Conservation (phyloP, 176 grass and related monocot species). For the Aegilops bicornis region DNA sequence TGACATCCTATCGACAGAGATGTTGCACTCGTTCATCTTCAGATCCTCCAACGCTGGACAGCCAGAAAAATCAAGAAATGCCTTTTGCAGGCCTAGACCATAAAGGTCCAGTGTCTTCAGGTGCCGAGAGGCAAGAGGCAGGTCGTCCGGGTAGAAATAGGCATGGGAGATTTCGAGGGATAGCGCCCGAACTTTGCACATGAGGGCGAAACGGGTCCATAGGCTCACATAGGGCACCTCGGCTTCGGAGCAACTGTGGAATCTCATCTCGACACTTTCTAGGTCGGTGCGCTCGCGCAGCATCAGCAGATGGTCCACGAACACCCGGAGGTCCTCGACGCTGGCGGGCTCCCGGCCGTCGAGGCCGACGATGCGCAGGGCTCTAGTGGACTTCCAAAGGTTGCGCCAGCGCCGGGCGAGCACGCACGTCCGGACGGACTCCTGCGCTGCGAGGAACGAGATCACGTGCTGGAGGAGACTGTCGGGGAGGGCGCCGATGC, state of each 20-base stretch:
- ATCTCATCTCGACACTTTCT: not conserved
- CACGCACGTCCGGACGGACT: not conserved
- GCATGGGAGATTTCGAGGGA: not conserved
- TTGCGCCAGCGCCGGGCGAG: not conserved
- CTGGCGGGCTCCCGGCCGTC: not conserved
- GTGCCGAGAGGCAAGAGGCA: not conserved
- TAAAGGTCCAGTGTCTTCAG: not conserved
- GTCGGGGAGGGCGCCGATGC: not conserved
- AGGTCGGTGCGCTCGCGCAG: not conserved
- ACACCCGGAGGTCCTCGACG: not conserved
- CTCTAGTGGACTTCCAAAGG: not conserved
- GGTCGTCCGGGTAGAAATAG: not conserved
- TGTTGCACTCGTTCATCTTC: not conserved
- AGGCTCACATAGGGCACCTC: not conserved
- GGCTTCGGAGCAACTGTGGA: accelerated
- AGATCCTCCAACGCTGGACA: not conserved
- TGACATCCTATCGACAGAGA: not conserved
- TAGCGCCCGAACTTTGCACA: not conserved
- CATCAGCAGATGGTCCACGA: not conserved
- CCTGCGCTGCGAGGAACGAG: not conserved
- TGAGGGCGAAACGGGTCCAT: not conserved
- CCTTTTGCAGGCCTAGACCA: not conserved
- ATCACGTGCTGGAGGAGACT: not conserved
- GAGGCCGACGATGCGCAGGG: not conserved
- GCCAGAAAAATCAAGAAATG: not conserved